Conservation (phyloP, 805 yeast genomes). For the Scheffersomyces amazonensis region DNA sequence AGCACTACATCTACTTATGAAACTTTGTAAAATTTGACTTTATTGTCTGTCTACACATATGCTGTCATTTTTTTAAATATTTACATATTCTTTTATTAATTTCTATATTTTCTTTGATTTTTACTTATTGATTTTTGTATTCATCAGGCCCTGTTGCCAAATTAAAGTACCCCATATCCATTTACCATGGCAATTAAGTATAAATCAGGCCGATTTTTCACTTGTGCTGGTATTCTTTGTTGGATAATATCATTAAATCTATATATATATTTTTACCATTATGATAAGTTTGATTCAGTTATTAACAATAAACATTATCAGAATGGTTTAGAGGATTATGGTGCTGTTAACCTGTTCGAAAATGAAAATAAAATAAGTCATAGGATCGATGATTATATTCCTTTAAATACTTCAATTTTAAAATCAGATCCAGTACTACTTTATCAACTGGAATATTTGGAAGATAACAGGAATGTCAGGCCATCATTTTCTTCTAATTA, state of each 20-base stretch:
- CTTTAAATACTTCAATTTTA: not conserved
- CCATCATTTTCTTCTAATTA: slow-evolving; percentile 9
- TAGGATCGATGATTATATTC: not conserved
- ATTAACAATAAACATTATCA: not conserved
- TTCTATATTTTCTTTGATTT: no score
- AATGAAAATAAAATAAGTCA: not conserved
- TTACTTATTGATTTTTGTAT: no score
- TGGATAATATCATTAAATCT: not conserved
- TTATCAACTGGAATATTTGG: not conserved
- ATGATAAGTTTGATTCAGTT: not conserved
- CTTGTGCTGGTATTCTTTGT: no score
- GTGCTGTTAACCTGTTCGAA: not conserved
- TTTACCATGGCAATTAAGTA: no score
- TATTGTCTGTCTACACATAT: no score
- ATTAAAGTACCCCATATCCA: no score
- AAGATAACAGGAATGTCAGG: slow-evolving; percentile 18
- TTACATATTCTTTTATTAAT: no score
- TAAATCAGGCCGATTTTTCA: no score
- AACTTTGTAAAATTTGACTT: no score
- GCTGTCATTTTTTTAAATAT: no score
- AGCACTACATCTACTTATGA: no score
- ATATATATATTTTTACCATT: not conserved
- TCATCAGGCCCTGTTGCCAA: no score
- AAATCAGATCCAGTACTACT: not conserved
- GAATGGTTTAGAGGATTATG: not conserved